Percentiles rank a stretch among this genome's conserved stretches.
Conservation (phyloP, 2,329 filamentous ascomycete species). For the Trichoderma simmonsii region DNA sequence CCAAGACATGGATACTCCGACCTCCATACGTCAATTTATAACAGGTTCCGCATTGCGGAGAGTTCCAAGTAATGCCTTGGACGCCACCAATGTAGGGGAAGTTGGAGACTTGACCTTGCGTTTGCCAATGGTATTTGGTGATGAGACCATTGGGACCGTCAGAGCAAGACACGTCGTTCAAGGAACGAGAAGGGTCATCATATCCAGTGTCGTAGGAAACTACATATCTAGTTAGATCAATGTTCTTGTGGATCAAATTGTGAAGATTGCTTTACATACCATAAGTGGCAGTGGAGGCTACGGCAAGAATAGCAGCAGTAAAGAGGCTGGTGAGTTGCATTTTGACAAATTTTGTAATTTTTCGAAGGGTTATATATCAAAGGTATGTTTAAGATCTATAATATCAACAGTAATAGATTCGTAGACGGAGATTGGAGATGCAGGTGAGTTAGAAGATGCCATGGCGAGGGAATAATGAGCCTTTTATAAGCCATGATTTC, state of each 20-base stretch:
- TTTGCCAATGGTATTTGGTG: constrained; percentile 57
- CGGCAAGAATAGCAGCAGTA: constrained; percentile 37
- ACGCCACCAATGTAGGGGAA: constrained; percentile 57
- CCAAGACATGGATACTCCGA: constrained; percentile 51
- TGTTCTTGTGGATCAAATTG: constrained; percentile 1
- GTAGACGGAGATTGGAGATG: neutral
- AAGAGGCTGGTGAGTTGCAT: constrained; percentile 45
- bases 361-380: neutral
- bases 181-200: constrained; percentile 55
- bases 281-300: constrained; percentile 35
- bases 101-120: constrained; percentile 46
- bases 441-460: neutral
- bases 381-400: neutral
- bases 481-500: neutral
- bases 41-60: constrained; percentile 55
- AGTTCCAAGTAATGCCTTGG: constrained; percentile 56
- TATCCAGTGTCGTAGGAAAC: constrained; percentile 73
- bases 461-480: neutral
- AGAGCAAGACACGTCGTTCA: constrained; percentile 62
- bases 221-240: constrained; percentile 14
- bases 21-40: constrained; percentile 53
- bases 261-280: constrained; percentile 24
- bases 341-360: constrained; percentile 23
- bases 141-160: constrained; percentile 66
- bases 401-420: neutral